Percentiles rank a stretch among this genome's conserved stretches.
Evolutionary conservation across 257 asterid species (phyloP).

Genomic region (Orobanche coerulescens): DNA sequence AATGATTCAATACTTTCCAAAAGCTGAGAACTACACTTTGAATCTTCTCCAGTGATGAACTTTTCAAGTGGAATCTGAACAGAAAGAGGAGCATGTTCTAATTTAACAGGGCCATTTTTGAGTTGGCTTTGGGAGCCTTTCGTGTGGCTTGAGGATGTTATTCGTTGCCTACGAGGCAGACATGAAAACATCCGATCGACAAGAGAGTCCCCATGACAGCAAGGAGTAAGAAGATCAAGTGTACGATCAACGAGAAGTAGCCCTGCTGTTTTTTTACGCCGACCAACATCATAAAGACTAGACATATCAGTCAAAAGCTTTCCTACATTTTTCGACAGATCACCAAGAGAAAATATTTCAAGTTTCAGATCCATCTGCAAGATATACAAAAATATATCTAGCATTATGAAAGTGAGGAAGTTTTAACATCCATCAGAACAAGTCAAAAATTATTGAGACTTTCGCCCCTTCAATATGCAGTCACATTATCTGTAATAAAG

Average conservation of each 20-base stretch:
- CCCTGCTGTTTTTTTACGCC: conserved; percentile 90
- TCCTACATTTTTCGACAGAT: conserved; percentile 81
- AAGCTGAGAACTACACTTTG: conserved; percentile 43
- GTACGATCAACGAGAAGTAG: conserved; percentile 84
- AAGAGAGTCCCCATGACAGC: conserved; percentile 97
- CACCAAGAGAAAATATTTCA: conserved; percentile 96
- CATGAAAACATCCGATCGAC: conserved; percentile 81
- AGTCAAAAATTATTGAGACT: background rate
- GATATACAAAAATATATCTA: conserved; percentile 22
- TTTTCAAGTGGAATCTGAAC: conserved; percentile 70
- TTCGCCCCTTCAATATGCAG: background rate
- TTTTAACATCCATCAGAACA: conserved; percentile 6
- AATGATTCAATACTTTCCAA: conserved; percentile 72
- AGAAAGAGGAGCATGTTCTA: conserved; percentile 65
- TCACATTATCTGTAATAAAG: background rate
- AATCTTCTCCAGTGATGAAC: conserved; percentile 37
- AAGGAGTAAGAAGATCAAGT: conserved; percentile 95
- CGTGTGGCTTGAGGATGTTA: conserved; percentile 37
- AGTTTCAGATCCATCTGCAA: conserved; percentile 98
- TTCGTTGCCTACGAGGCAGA: conserved; percentile 59
- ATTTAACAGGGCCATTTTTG: conserved; percentile 36
- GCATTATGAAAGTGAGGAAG: conserved; percentile 12
- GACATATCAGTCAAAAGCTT: conserved; percentile 94
- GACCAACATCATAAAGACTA: conserved; percentile 94
- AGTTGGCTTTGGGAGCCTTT: conserved; percentile 56